phyloP scores from a whole-genome alignment of 768 basidiomycete species.

The Mycena rosella region DNA sequence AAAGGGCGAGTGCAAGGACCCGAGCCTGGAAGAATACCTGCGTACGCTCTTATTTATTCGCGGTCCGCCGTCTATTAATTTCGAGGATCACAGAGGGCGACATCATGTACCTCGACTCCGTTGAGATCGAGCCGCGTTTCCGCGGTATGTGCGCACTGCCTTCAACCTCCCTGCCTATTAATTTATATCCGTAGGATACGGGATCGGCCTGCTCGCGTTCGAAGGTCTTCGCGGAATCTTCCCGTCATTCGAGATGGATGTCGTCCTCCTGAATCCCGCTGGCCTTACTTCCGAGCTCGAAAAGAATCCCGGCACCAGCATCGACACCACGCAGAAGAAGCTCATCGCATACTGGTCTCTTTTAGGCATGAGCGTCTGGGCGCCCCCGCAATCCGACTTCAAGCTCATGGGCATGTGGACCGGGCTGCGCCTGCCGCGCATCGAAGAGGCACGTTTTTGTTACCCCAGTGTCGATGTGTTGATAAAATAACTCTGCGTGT shows the following conservation, averaged over 20 bases:
- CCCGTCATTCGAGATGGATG: constrained; percentile 11
- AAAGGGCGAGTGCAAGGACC: neutral
- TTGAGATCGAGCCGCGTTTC: constrained; percentile 7
- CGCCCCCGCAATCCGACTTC: neutral
- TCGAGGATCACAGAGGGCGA: too few species aligned
- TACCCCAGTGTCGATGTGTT: too few species aligned
- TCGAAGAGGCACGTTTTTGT: too few species aligned
- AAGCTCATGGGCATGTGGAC: constrained; percentile 14
- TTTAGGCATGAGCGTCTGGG: neutral
- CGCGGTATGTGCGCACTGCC: neutral
- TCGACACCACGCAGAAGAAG: neutral
- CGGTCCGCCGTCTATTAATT: neutral
- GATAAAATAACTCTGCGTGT: too few species aligned
- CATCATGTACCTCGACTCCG: too few species aligned
- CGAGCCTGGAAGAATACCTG: neutral
- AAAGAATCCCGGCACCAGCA: neutral
- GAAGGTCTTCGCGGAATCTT: constrained; percentile 13
- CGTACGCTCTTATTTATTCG: neutral
- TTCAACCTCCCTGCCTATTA: too few species aligned
- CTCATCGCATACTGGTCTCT: constrained; percentile 13
- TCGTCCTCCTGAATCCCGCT: constrained; percentile 1
- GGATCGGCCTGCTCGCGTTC: constrained; percentile 6
- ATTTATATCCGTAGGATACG: neutral
- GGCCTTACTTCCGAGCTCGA: neutral
- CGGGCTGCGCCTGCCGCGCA: neutral